Conservation (phyloP, 2,329 filamentous ascomycete genomes). For the Cercospora beticola region DNA sequence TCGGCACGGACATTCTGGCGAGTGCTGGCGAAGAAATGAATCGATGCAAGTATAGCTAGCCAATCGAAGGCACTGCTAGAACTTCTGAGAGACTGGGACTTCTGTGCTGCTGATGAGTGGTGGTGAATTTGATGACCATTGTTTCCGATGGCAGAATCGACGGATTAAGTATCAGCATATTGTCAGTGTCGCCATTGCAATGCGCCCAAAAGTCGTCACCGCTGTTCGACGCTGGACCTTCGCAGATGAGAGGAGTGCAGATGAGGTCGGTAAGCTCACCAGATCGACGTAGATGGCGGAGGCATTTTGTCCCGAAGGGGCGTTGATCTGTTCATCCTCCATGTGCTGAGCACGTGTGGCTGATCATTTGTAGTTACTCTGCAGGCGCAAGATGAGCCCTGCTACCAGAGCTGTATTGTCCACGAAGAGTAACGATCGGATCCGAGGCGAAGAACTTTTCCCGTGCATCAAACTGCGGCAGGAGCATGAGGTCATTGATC, state of each 20-base stretch:
- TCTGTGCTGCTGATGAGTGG: background rate
- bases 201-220: background rate
- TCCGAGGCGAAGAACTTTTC: background rate
- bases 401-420: background rate
- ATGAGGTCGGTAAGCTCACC: background rate
- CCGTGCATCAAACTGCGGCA: background rate
- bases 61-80: background rate
- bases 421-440: background rate
- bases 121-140: too few species aligned
- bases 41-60: background rate
- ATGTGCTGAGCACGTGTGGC: background rate
- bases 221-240: too few species aligned
- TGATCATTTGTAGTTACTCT: too few species aligned
- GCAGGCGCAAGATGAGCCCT: background rate
- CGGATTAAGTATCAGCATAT: background rate
- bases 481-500: background rate
- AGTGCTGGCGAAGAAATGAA: too few species aligned
- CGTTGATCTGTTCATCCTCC: background rate
- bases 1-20: too few species aligned
- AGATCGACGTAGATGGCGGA: background rate
- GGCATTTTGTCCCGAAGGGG: background rate
- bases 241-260: too few species aligned
- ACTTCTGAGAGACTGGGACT: background rate
- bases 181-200: background rate
- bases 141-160: background rate